These are phyloP conservation scores for Penicillium verhagenii DNA, from an alignment of 495 filamentous ascomycete genomes.

Conservation along the genomic window DNA sequence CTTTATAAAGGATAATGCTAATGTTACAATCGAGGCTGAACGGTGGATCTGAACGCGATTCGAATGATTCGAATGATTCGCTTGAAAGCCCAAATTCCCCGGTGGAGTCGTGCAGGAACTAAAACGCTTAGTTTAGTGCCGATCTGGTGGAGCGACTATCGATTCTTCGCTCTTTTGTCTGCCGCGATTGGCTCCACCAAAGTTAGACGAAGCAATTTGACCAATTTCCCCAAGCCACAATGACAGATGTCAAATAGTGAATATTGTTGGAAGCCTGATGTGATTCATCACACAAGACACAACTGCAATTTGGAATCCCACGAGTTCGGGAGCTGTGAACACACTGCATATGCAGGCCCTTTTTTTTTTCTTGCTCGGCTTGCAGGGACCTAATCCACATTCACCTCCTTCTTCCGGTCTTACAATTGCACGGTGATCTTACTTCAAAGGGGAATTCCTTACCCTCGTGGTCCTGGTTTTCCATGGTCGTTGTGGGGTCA, in stretches of 20 bases:
- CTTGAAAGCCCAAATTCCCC: constrained; percentile 7
- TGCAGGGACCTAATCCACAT: not conserved
- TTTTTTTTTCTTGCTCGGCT: not conserved
- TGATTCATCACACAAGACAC: not conserved
- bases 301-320: no score
- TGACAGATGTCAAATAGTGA: constrained; percentile 11
- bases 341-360: not conserved
- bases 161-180: not conserved
- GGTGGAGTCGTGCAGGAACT: constrained; percentile 11
- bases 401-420: not conserved
- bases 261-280: no score
- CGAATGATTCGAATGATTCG: constrained; percentile 2
- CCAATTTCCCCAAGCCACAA: constrained; percentile 2
- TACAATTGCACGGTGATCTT: not conserved
- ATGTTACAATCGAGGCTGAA: constrained; percentile 3
- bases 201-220: constrained; percentile 2
- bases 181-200: constrained; percentile 4
- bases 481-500: constrained; percentile 8
- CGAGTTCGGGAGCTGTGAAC: not conserved
- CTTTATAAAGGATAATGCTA: constrained; percentile 5
- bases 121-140: constrained; percentile 18
- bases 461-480: no score
- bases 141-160: no score
- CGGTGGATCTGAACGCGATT: not conserved
- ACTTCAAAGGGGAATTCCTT: not conserved